A percentile compares a stretch with the other conserved stretches of the same genome.
These are phyloP conservation scores for Phytophthora palmivora DNA, from an alignment of 352 stramenopile genomes.

Conservation along the genomic window DNA sequence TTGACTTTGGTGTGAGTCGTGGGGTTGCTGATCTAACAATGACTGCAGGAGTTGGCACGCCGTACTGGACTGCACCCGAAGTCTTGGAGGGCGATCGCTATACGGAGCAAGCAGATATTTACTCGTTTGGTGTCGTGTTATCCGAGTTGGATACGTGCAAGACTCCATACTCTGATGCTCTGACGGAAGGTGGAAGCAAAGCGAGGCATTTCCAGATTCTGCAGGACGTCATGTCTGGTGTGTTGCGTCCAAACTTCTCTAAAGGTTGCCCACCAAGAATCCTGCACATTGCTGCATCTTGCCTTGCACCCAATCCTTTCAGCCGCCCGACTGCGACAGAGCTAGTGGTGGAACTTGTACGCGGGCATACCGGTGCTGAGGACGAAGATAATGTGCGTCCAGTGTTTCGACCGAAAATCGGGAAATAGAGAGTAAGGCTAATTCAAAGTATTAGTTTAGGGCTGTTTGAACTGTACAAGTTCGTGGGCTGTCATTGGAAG, in stretches of 20 bases:
- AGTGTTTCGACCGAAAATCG: too few relatives aligned
- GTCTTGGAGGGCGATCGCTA: conserved; percentile 59
- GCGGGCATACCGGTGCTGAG: not conserved
- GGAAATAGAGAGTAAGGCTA: too few relatives aligned
- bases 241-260: conserved; percentile 23
- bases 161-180: conserved; percentile 3
- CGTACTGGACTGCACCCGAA: conserved; percentile 84
- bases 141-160: not conserved
- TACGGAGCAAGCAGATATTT: conserved; percentile 69
- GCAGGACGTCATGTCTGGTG: conserved; percentile 2
- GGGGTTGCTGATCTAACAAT: conserved; percentile 15
- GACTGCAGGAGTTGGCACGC: conserved; percentile 79
- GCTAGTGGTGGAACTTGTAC: not conserved
- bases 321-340: not conserved
- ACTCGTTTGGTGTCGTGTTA: conserved; percentile 65
- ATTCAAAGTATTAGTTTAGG: too few relatives aligned
- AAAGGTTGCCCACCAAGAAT: conserved; percentile 1
- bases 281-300: not conserved
- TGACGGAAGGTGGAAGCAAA: conserved; percentile 5
- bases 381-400: too few relatives aligned
- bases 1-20: conserved; percentile 81
- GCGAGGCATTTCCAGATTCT: conserved; percentile 4
- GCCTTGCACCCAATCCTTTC: not conserved
- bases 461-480: too few relatives aligned
- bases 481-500: too few relatives aligned